These are phyloP conservation scores for Penicillium frequentans DNA, from an alignment of 2,329 filamentous ascomycete species.

Conservation along the genomic window DNA sequence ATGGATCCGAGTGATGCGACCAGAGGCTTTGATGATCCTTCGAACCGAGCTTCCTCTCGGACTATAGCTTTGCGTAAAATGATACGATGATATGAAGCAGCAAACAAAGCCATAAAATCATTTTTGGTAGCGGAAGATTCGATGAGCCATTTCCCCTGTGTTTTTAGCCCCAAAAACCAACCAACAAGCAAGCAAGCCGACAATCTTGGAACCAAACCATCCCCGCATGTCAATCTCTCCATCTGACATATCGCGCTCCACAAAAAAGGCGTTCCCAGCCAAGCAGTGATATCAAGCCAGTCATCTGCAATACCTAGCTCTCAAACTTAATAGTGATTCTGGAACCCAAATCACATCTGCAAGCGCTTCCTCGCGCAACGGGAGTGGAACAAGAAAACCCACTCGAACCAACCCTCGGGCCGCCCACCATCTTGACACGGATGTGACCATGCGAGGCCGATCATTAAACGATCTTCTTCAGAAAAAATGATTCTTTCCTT, in stretches of 20 bases:
- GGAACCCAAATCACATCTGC: constrained; percentile 7
- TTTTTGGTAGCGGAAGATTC: not conserved
- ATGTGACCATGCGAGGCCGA: constrained; percentile 20
- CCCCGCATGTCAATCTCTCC: constrained; percentile 3
- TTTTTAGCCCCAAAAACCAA: not conserved
- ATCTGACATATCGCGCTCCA: constrained; percentile 15
- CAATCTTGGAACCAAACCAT: not conserved
- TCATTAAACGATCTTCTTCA: constrained; percentile 13
- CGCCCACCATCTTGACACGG: constrained; percentile 11
- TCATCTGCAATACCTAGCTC: constrained; percentile 20
- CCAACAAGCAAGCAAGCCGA: not conserved
- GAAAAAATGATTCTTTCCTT: not conserved
- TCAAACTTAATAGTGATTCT: constrained; percentile 15
- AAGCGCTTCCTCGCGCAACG: constrained; percentile 8
- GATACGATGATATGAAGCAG: not conserved
- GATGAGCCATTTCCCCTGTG: not conserved
- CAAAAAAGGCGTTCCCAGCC: constrained; percentile 4
- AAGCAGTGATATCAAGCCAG: constrained; percentile 7
- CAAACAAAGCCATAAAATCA: not conserved
- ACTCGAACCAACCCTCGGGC: constrained; percentile 8
- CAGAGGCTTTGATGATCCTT: constrained; percentile 8
- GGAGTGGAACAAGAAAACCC: constrained; percentile 9
- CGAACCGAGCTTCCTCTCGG: not conserved
- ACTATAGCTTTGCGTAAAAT: not conserved
- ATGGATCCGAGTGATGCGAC: constrained; percentile 9